phyloP scores from a whole-genome alignment of 2,329 filamentous ascomycete species.

The Calonectria ilicicola region DNA sequence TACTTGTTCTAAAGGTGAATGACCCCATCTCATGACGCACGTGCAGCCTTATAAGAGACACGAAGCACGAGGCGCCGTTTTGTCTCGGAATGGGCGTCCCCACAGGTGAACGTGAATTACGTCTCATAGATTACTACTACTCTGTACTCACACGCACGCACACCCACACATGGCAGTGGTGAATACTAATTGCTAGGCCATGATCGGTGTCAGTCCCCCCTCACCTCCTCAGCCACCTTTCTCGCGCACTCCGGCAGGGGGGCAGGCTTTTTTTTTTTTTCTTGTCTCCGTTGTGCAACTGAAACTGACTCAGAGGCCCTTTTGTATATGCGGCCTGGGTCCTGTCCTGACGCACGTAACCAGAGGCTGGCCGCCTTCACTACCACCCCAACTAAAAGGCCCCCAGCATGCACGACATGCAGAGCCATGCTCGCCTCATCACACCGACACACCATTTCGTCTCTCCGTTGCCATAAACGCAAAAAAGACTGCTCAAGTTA shows the following conservation, averaged over 20 bases:
- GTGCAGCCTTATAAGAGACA: background rate
- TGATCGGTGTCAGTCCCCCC: background rate
- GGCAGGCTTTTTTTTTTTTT: background rate
- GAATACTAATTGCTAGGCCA: background rate
- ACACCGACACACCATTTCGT: slow-evolving; percentile 6
- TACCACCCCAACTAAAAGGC: background rate
- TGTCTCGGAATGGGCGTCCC: background rate
- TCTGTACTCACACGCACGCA: background rate
- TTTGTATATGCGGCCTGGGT: background rate
- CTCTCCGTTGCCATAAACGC: background rate
- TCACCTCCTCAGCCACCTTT: background rate
- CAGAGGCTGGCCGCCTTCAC: background rate
- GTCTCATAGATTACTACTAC: background rate
- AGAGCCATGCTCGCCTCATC: slow-evolving; percentile 7
- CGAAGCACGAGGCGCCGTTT: background rate
- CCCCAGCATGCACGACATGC: slow-evolving; percentile 8
- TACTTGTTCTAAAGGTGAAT: background rate
- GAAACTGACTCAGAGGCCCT: slow-evolving; percentile 4
- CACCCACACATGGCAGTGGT: background rate
- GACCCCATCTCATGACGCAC: background rate
- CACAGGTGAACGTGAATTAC: background rate
- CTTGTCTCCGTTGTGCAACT: background rate
- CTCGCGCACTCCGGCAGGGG: background rate
- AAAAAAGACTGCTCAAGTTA: slow-evolving; percentile 7
- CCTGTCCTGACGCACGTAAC: background rate